These are phyloP conservation scores for Penstemon davidsonii DNA, from an alignment of 257 asterid species.

Conservation along the genomic window DNA sequence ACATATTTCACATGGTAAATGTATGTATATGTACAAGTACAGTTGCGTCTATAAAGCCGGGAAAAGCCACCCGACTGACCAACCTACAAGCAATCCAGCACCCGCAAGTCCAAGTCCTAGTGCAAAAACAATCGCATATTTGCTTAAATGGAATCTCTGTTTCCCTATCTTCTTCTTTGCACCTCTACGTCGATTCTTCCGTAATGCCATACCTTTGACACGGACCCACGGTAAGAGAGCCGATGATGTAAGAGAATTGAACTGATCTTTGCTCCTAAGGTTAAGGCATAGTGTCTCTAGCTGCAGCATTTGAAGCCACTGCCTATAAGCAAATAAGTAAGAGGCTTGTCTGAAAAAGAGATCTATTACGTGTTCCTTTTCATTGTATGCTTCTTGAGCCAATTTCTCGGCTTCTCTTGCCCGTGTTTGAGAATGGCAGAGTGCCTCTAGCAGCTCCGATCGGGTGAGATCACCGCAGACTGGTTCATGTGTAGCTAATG, in stretches of 20 bases:
- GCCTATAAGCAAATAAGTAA: conserved; percentile 62
- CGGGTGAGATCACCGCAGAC: conserved; percentile 39
- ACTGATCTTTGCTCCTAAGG: conserved; percentile 38
- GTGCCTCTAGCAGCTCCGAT: conserved; percentile 56
- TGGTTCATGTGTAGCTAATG: conserved; percentile 28
- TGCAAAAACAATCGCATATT: conserved; percentile 49
- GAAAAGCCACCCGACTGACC: conserved; percentile 68
- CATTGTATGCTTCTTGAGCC: conserved; percentile 63
- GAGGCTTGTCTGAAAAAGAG: conserved; percentile 65
- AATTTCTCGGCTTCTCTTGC: conserved; percentile 70
- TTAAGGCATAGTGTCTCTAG: conserved; percentile 59
- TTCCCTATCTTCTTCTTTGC: conserved; percentile 32
- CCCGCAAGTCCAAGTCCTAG: conserved; percentile 64
- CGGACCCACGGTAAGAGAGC: conserved; percentile 30
- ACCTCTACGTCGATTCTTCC: conserved; percentile 31
- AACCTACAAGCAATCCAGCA: conserved; percentile 67
- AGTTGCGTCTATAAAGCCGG: conserved; percentile 32
- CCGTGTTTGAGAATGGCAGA: conserved; percentile 74
- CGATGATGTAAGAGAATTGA: conserved; percentile 20
- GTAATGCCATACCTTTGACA: conserved; percentile 18
- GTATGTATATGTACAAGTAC: not conserved
- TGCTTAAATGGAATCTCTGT: conserved; percentile 29
- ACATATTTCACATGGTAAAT: too few species aligned
- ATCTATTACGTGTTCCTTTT: conserved; percentile 52
- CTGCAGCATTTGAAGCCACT: conserved; percentile 63